These are phyloP conservation scores for Collybia sordida DNA, from an alignment of 768 basidiomycete genomes.

Conservation along the genomic window DNA sequence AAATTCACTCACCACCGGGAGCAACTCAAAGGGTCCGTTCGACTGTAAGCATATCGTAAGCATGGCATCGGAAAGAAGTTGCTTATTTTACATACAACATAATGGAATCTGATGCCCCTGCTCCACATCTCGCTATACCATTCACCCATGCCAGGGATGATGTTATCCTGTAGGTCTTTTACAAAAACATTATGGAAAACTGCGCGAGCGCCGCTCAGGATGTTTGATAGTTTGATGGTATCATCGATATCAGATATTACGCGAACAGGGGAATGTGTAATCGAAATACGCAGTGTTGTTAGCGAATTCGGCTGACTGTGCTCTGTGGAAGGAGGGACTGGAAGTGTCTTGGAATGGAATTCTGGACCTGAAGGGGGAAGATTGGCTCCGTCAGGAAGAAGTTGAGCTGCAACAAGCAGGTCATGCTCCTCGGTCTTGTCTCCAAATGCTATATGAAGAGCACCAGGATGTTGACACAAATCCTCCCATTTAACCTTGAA, in stretches of 20 bases:
- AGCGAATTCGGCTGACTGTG: slow-evolving; percentile 6
- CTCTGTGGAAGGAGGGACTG: neutral
- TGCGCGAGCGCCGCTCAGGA: slow-evolving; percentile 76
- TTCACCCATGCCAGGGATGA: slow-evolving; percentile 81
- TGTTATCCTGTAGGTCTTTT: slow-evolving; percentile 72
- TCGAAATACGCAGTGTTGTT: slow-evolving; percentile 38
- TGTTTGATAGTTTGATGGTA: slow-evolving; percentile 79
- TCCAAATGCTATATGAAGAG: slow-evolving; percentile 57
- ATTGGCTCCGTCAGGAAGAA: slow-evolving; percentile 34
- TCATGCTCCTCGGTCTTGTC: slow-evolving; percentile 52
- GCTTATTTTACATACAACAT: slow-evolving; percentile 62
- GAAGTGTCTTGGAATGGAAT: neutral
- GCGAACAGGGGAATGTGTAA: slow-evolving; percentile 66
- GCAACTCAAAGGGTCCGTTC: slow-evolving; percentile 84
- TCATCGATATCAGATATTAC: slow-evolving; percentile 95
- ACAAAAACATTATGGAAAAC: slow-evolving; percentile 94
- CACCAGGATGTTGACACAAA: slow-evolving; percentile 59
- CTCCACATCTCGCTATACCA: slow-evolving; percentile 74
- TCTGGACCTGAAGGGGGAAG: slow-evolving; percentile 5
- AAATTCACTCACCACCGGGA: slow-evolving; percentile 78
- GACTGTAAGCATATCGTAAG: slow-evolving; percentile 39
- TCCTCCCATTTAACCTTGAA: slow-evolving; percentile 70
- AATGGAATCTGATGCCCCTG: slow-evolving; percentile 79
- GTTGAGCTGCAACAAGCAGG: slow-evolving; percentile 52
- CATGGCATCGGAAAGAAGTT: neutral